Evolutionary conservation across 1,284 basidiomycete species (phyloP).

Genomic region (Inonotus obliquus): DNA sequence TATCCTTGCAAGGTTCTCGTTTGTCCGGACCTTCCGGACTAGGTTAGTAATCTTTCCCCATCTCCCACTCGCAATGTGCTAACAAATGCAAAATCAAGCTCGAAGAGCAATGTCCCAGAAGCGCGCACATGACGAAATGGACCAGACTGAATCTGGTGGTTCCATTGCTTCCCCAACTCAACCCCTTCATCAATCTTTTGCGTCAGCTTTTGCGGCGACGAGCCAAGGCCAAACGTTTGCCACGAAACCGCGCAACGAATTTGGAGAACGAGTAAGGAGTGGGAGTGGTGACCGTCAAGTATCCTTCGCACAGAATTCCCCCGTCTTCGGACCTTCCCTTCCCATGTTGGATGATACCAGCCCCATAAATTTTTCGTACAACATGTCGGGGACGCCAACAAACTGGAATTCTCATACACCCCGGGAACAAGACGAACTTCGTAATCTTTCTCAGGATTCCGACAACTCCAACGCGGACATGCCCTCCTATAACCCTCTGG

Average conservation of each 20-base stretch:
- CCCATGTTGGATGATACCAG: slow-evolving; percentile 3
- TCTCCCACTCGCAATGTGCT: slow-evolving; percentile 19
- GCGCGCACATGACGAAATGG: slow-evolving; percentile 63
- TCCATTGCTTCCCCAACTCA: slow-evolving; percentile 2
- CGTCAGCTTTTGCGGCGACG: slow-evolving; percentile 4
- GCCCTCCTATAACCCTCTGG: slow-evolving; percentile 6
- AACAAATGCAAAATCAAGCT: slow-evolving; percentile 35
- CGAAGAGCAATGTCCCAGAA: slow-evolving; percentile 70
- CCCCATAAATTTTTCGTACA: slow-evolving; percentile 6
- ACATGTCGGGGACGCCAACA: slow-evolving; percentile 1
- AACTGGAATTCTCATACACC: slow-evolving; percentile 8
- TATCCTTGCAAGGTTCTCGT: slow-evolving; percentile 43
- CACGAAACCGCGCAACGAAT: background rate
- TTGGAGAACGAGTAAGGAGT: background rate
- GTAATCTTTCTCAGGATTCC: slow-evolving; percentile 15
- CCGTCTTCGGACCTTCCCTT: slow-evolving; percentile 16
- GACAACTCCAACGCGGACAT: slow-evolving; percentile 2
- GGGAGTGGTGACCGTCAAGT: slow-evolving; percentile 1
- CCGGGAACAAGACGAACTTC: background rate
- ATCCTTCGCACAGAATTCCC: slow-evolving; percentile 10
- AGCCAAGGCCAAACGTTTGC: slow-evolving; percentile 1
- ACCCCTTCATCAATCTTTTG: slow-evolving; percentile 11
- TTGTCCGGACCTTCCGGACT: slow-evolving; percentile 63
- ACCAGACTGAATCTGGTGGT: slow-evolving; percentile 29
- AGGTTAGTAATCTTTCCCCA: slow-evolving; percentile 39